Conservation (phyloP, 169 alveolate genomes). For the Eimeria tenella region DNA sequence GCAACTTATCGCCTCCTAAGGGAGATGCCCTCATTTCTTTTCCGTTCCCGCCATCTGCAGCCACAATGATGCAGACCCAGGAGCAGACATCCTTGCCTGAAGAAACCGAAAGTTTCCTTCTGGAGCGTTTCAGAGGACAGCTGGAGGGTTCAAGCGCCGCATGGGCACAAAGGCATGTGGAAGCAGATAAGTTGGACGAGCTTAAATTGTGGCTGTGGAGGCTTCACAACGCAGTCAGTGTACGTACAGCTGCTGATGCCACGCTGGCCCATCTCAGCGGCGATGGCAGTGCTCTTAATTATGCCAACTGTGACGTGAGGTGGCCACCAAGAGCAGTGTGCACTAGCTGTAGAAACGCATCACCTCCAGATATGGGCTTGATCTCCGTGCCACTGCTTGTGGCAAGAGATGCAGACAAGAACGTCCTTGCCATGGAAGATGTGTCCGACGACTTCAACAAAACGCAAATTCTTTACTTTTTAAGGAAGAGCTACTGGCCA, state of each 20-base stretch:
- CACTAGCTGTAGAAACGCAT: constrained; percentile 10
- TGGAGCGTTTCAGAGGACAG: constrained; percentile 39
- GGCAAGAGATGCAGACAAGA: constrained; percentile 36
- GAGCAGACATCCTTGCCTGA: not conserved
- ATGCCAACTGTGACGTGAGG: constrained; percentile 56
- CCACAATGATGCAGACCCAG: not conserved
- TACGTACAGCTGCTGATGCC: constrained; percentile 74
- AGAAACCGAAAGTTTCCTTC: not conserved
- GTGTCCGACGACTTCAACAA: constrained; percentile 19
- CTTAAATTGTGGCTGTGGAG: constrained; percentile 77
- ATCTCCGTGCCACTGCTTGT: constrained; percentile 25
- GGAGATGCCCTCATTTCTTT: not conserved
- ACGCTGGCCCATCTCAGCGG: constrained; percentile 55
- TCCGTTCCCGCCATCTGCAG: not conserved
- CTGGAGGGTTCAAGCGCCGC: not conserved
- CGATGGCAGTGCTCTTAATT: constrained; percentile 14
- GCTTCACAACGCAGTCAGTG: constrained; percentile 76
- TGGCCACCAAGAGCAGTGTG: constrained; percentile 59
- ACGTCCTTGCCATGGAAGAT: constrained; percentile 43
- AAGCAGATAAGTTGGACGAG: constrained; percentile 20
- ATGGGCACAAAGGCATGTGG: not conserved
- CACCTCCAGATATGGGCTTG: not conserved
- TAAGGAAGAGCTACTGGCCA: constrained; percentile 43
- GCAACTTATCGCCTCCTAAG: constrained; percentile 20
- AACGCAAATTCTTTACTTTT: not conserved